Evolutionary conservation across 2,329 filamentous ascomycete genomes (phyloP).

Genomic region (Rhinocladiella mackenziei): DNA sequence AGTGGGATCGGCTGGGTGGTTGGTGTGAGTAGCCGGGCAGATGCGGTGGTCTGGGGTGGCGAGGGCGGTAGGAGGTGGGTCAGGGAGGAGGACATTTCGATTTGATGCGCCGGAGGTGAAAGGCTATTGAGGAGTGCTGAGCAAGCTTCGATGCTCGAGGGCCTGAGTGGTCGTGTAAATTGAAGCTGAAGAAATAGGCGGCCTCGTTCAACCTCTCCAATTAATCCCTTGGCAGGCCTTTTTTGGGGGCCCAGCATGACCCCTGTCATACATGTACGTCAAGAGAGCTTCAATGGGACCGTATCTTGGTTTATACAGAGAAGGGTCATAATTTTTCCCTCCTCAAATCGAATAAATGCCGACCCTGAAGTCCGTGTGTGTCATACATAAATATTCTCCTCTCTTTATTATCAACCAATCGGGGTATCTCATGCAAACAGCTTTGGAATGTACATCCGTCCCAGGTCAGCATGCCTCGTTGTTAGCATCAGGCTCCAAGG

Average conservation of each 20-base stretch:
- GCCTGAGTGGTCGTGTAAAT: too few relatives aligned
- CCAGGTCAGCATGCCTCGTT: not conserved
- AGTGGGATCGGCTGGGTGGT: conserved; percentile 42
- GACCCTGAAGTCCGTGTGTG: too few relatives aligned
- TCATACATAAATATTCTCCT: conserved; percentile 8
- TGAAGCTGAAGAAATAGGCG: not conserved
- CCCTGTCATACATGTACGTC: too few relatives aligned
- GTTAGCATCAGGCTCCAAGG: too few relatives aligned
- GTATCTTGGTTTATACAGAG: too few relatives aligned
- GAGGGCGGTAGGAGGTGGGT: conserved; percentile 21
- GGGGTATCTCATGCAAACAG: conserved; percentile 17
- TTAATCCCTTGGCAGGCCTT: too few relatives aligned
- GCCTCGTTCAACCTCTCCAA: conserved; percentile 2
- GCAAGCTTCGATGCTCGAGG: too few relatives aligned
- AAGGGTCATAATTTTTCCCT: too few relatives aligned
- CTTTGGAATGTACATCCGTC: not conserved
- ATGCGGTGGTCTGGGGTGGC: conserved; percentile 4
- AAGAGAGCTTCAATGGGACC: too few relatives aligned
- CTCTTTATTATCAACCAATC: conserved; percentile 1
- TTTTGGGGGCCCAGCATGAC: too few relatives aligned
- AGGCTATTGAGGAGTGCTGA: too few relatives aligned
- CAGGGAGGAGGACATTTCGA: conserved; percentile 11
- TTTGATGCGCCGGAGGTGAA: not conserved
- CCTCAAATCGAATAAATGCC: too few relatives aligned
- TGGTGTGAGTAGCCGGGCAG: conserved; percentile 26